Conservation (phyloP, 2,329 filamentous ascomycete species). For the Curvularia eragrostidis region DNA sequence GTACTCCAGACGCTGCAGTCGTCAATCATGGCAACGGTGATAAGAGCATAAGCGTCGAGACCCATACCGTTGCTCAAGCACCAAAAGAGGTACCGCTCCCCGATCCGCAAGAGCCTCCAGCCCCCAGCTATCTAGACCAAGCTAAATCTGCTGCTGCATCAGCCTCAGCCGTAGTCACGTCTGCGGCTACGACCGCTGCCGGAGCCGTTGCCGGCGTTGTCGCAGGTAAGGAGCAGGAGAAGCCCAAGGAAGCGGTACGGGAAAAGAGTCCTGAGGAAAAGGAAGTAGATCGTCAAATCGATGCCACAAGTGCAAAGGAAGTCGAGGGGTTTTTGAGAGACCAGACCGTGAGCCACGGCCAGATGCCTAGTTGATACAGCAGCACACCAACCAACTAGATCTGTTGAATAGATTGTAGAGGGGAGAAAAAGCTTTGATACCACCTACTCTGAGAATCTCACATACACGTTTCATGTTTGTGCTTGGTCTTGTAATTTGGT, state of each 20-base stretch:
- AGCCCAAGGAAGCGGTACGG: slow-evolving; percentile 19
- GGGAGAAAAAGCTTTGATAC: neutral
- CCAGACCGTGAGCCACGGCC: slow-evolving; percentile 19
- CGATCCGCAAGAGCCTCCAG: slow-evolving; percentile 40
- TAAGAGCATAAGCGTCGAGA: slow-evolving; percentile 56
- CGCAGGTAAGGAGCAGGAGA: slow-evolving; percentile 29
- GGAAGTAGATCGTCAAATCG: slow-evolving; percentile 40
- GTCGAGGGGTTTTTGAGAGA: slow-evolving; percentile 46
- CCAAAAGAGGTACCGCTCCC: slow-evolving; percentile 55
- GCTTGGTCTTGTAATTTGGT: neutral
- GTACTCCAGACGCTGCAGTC: slow-evolving; percentile 51
- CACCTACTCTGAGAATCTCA: neutral
- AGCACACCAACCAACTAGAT: neutral
- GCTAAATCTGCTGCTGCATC: slow-evolving; percentile 50
- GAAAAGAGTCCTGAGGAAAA: slow-evolving; percentile 42
- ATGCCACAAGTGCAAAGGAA: slow-evolving; percentile 34
- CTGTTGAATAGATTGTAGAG: neutral
- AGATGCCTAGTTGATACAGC: neutral
- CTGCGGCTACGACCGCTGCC: slow-evolving; percentile 43
- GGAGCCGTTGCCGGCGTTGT: slow-evolving; percentile 38
- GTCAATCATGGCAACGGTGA: slow-evolving; percentile 54
- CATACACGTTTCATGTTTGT: neutral
- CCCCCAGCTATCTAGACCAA: slow-evolving; percentile 52
- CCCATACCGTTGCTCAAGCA: slow-evolving; percentile 57
- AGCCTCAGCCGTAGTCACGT: slow-evolving; percentile 36